Conservation (phyloP, 176 grass and related monocot species). For the Thalia dealbata region DNA sequence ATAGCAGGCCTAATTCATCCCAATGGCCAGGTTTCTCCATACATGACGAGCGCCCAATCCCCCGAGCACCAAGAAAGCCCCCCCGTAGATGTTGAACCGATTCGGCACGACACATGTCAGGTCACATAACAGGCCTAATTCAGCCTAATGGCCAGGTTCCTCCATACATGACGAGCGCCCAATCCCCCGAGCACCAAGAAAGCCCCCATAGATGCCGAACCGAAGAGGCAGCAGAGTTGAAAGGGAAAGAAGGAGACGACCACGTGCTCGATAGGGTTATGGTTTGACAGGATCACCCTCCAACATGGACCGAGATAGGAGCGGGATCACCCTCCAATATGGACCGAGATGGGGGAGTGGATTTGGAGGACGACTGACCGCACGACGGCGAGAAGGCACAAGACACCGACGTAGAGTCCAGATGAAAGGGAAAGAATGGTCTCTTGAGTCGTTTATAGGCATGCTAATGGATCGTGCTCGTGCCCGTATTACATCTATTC, state of each 20-base stretch:
- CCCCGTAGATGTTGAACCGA: too few species aligned
- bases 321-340: too few species aligned
- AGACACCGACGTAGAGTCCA: background rate
- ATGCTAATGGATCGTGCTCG: too few species aligned
- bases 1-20: too few species aligned
- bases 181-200: background rate
- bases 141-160: conserved; percentile 67
- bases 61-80: background rate
- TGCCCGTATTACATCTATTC: too few species aligned
- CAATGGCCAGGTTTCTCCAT: conserved; percentile 63
- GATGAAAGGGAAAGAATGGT: background rate
- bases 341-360: background rate
- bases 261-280: background rate
- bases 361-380: background rate
- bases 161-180: conserved; percentile 8
- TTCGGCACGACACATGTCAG: too few species aligned
- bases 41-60: background rate
- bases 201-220: too few species aligned
- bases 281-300: background rate
- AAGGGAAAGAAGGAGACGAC: background rate
- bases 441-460: too few species aligned
- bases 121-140: too few species aligned
- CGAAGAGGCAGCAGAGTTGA: background rate
- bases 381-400: background rate
- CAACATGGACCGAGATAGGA: too few species aligned